Base-by-base conservation (phyloP, 768 basidiomycete genomes). In the Chlorophyllum brunneum region DNA sequence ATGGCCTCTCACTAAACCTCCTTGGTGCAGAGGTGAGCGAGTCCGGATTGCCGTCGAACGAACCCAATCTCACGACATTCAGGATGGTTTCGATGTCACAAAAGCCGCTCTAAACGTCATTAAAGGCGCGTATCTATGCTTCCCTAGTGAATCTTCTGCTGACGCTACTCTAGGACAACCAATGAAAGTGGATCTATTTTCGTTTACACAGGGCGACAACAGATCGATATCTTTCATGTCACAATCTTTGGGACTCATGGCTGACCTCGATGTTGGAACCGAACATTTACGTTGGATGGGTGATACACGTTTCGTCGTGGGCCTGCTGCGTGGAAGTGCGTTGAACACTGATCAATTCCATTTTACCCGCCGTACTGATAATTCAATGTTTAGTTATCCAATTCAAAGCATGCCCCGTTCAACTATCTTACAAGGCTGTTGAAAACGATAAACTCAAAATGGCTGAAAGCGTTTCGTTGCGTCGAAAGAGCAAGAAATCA, bases 261-360 rank as follows among this genome's bases (percentile, higher is more conserved):
- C 92, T 2, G 90, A 94, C 56, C 54, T 92, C 34, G 92, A 93
- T 67, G 68, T 89, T 39, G 86, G 86, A 50, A 95, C 92, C 1
- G 92, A 94, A 54, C 71, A 89, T 59, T 67, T 94, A 36, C 80
- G 91, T 7, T 93, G 88, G 85, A 85, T 95, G 84, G 92, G 92
- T 8, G 86, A 86, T 60, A 71, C 76, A 10, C 84, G 92, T 7
- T 95, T 95, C 65, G 64, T 85, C 26, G 70, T 80, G 54, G 92
- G 92, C 7, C 81, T 81, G 61, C 62, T 94, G 2, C 74, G 80
- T 44, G 88, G 85, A 65, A 60, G 89, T 89, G 62, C 56, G 5
- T 20, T 30, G 20, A 11, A 34, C 48, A 30, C 40, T 27, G 34
- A 26, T 29, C 23, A 22, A 30, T 29, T 29, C 7, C 29, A 29